phyloP scores from a whole-genome alignment of 805 yeast genomes.

The Cyberlindnera sargentensis region DNA sequence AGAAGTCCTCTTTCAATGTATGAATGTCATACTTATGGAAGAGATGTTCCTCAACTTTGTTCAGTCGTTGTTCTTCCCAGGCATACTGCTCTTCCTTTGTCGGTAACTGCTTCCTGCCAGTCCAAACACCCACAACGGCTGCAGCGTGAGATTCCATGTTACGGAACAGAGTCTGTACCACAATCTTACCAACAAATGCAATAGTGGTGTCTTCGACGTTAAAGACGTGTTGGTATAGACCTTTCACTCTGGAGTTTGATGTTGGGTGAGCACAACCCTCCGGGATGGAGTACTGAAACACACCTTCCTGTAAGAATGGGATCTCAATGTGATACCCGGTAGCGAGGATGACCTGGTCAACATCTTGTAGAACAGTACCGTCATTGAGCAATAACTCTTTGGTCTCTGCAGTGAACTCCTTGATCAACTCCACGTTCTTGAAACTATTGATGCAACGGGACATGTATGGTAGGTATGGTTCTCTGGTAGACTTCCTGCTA shows the following conservation, averaged over 20 bases:
- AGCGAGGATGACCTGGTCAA: conserved; percentile 33
- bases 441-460: conserved; percentile 23
- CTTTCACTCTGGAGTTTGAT: conserved; percentile 29
- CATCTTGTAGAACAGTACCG: conserved; percentile 27
- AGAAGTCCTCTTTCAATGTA: conserved; percentile 23
- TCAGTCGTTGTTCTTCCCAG: conserved; percentile 27
- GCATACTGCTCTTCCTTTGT: conserved; percentile 30
- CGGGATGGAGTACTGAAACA: conserved; percentile 18
- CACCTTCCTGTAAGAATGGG: conserved; percentile 29
- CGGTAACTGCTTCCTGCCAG: conserved; percentile 35
- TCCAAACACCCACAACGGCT: conserved; percentile 55
- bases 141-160: conserved; percentile 45
- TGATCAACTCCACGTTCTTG: conserved; percentile 23
- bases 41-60: conserved; percentile 17
- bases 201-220: conserved; percentile 40
- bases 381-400: conserved; percentile 24
- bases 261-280: conserved; percentile 16
- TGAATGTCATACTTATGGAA: conserved; percentile 31
- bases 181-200: conserved; percentile 33
- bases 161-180: conserved; percentile 40
- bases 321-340: conserved; percentile 39
- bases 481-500: conserved; percentile 64
- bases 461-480: conserved; percentile 38
- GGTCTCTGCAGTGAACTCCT: conserved; percentile 25
- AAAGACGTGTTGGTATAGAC: conserved; percentile 40